Evolutionary conservation across 805 yeast genomes (phyloP).

Genomic region (Candida yuanshanica): DNA sequence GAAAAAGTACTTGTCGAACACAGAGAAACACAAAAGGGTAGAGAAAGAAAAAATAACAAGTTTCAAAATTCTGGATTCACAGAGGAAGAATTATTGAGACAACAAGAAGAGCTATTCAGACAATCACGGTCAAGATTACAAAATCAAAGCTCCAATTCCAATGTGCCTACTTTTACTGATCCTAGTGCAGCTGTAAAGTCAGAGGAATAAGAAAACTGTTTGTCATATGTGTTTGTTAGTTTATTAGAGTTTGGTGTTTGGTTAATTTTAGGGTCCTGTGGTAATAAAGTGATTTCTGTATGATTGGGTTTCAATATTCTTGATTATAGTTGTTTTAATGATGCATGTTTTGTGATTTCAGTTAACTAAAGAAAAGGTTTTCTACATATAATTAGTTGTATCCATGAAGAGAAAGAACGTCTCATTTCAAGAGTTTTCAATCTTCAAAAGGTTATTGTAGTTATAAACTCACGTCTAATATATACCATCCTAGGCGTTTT

Average conservation of each 20-base stretch:
- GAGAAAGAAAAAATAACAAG: conserved; percentile 88
- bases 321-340: background rate
- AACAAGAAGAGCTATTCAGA: conserved; percentile 89
- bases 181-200: conserved; percentile 2
- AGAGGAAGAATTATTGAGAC: conserved; percentile 86
- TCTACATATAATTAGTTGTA: no score
- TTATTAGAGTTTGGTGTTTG: background rate
- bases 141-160: conserved; percentile 15
- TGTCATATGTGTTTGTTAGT: background rate
- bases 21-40: conserved; percentile 80
- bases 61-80: conserved; percentile 87
- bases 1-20: conserved; percentile 79
- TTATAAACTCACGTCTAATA: background rate
- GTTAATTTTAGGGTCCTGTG: background rate
- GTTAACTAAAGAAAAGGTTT: background rate
- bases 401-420: background rate
- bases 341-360: background rate
- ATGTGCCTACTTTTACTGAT: background rate
- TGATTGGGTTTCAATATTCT: background rate
- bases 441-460: background rate
- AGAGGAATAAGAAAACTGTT: conserved; percentile 1
- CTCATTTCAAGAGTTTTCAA: background rate
- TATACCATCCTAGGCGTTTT: no score
- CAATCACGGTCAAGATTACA: conserved; percentile 64
- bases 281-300: background rate